phyloP scores from a whole-genome alignment of 2,329 filamentous ascomycete species.

The Colletotrichum euphorbiae region DNA sequence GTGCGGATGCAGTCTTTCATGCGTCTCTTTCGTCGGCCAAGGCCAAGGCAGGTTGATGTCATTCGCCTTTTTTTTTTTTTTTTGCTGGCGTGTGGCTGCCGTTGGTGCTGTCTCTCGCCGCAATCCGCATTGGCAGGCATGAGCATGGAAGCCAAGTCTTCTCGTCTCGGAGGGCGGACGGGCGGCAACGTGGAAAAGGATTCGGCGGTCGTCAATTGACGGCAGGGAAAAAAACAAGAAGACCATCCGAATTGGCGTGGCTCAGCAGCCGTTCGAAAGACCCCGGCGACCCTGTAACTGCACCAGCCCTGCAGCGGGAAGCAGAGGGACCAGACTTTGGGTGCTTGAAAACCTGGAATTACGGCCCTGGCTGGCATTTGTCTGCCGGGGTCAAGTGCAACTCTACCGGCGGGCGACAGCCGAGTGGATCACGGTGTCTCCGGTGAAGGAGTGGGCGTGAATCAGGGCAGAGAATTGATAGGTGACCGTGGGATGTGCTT shows the following conservation, averaged over 20 bases:
- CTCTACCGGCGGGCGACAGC: slow-evolving; percentile 29
- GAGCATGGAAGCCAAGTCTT: too few relatives aligned
- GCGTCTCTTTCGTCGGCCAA: slow-evolving; percentile 1
- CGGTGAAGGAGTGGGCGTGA: slow-evolving; percentile 20
- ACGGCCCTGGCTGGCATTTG: slow-evolving; percentile 20
- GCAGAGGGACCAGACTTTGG: slow-evolving; percentile 18
- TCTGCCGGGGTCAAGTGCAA: slow-evolving; percentile 32
- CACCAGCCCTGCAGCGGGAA: slow-evolving; percentile 31
- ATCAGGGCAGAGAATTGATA: slow-evolving; percentile 24
- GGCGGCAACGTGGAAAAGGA: slow-evolving; percentile 15
- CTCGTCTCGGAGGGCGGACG: slow-evolving; percentile 5
- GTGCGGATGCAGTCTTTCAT: slow-evolving; percentile 11
- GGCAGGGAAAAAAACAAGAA: neutral
- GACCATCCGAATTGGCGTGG: slow-evolving; percentile 15
- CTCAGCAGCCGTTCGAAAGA: neutral
- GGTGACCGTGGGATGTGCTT: neutral
- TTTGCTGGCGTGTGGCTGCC: slow-evolving; percentile 25
- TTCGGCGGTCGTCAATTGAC: neutral
- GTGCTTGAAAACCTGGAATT: slow-evolving; percentile 33
- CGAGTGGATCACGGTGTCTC: slow-evolving; percentile 29
- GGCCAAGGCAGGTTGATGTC: slow-evolving; percentile 35
- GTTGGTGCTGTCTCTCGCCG: slow-evolving; percentile 17
- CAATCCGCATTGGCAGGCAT: neutral
- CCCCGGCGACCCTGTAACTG: slow-evolving; percentile 14
- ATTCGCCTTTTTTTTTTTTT: slow-evolving; percentile 7